phyloP scores from a whole-genome alignment of 768 basidiomycete species.

The Mrakia frigida region DNA sequence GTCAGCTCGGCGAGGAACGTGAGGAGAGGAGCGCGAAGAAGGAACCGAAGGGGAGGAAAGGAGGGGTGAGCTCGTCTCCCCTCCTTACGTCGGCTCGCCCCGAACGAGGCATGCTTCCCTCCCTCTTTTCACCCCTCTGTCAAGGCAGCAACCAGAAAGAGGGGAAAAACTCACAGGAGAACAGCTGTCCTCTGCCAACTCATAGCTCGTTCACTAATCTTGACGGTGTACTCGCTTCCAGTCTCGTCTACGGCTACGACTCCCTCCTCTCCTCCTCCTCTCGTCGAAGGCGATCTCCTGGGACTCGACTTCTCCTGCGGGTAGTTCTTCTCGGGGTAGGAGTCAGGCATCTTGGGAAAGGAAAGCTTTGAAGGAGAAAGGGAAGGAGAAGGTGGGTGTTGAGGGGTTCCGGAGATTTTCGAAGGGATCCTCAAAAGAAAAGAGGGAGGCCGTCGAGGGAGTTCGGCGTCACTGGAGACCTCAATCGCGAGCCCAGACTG shows the following conservation, averaged over 20 bases:
- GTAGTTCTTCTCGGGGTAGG: neutral
- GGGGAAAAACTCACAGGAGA: constrained; percentile 2
- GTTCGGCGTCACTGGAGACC: no score
- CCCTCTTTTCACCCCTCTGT: neutral
- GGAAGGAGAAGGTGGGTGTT: no score
- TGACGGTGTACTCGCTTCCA: neutral
- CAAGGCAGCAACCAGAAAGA: neutral
- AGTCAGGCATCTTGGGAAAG: no score
- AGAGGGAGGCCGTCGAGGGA: no score
- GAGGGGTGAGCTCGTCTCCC: neutral
- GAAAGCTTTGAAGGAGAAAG: no score
- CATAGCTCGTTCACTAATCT: constrained; percentile 22
- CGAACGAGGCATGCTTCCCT: neutral
- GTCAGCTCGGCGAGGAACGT: neutral
- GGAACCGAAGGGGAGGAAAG: neutral
- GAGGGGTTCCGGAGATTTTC: no score
- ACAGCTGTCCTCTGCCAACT: constrained; percentile 30
- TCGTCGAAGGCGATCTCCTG: neutral
- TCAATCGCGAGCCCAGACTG: no score
- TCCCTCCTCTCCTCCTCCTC: neutral
- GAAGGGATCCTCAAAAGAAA: no score
- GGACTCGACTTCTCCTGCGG: neutral
- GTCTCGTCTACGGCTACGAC: neutral
- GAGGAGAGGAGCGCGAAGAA: neutral
- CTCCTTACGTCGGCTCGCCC: neutral